Conservation (phyloP, 192 early-diverging fungal species). For the Coemansia sp. region DNA sequence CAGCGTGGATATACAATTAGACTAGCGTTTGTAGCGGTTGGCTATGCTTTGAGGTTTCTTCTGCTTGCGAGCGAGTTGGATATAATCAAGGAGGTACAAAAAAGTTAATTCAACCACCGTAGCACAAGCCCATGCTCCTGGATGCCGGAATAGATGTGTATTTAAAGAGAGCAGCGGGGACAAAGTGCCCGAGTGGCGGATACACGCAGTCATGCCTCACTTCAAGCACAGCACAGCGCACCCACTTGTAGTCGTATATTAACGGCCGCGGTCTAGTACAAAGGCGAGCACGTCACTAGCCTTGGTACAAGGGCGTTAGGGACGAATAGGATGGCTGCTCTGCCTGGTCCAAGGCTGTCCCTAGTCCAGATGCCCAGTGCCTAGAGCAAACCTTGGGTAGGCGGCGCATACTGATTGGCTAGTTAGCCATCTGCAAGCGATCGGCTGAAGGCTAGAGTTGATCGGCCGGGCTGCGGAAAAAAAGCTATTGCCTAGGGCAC, state of each 20-base stretch:
- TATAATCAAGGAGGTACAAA: background rate
- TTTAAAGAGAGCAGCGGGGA: conserved; percentile 6
- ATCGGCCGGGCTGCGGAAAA: conserved; percentile 10
- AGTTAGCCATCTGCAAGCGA: conserved; percentile 11
- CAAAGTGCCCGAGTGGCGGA: background rate
- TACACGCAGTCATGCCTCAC: background rate
- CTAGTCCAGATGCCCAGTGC: background rate
- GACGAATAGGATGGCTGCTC: background rate
- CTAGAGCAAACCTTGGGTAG: background rate
- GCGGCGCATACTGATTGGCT: conserved; percentile 11
- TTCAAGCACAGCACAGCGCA: background rate
- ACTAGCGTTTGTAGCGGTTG: background rate
- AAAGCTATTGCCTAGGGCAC: background rate
- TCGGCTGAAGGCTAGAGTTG: conserved; percentile 17
- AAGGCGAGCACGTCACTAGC: conserved; percentile 4
- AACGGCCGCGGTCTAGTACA: background rate
- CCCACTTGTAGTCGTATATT: background rate
- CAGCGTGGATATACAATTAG: background rate
- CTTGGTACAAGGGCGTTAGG: background rate
- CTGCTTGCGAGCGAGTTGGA: background rate
- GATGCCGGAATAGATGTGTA: background rate
- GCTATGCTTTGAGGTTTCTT: background rate
- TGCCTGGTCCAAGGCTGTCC: background rate
- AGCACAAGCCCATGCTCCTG: background rate
- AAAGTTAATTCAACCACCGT: background rate